Base-by-base conservation (phyloP, 1,284 basidiomycete species). In the Caloboletus inedulis region DNA sequence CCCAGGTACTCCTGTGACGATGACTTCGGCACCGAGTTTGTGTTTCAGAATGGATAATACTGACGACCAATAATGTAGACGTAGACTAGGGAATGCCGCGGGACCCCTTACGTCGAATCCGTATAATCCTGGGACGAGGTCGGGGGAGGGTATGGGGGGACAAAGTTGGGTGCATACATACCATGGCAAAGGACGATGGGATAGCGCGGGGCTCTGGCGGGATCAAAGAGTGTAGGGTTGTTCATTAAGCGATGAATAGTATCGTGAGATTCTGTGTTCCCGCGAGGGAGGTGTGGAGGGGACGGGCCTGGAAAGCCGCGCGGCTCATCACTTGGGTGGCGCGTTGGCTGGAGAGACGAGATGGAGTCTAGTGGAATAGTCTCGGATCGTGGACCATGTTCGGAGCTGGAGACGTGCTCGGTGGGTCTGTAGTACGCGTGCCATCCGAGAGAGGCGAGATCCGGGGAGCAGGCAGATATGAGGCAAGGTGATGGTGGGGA, bases 171-270 rank as follows among this genome's bases (percentile, higher is more conserved):
- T 16, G n/a, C 82, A 19, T 67, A 93, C 94, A 68, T 67, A 93
- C 94, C 94, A 72, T 99, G 96, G 64, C 94, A 98, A 14, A 99
- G 78, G 1, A 97, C 94, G 57, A 99, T 89, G 3, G 94, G 93
- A 69, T 93, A 84, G 13, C 91, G 80, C 1, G 96, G 96, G 7
- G 79, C 79, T 52, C 91, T 79, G 23, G 92, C 62, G 1, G 89
- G 90, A 54, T 91, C 80, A 61, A 81, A 87, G 19, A 95, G 74
- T 1, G 80, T 76, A 8, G 91, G 88, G 60, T 87, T 84, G 49
- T 74, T 74, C 65, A 95, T 82, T 16, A 94, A 77, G 42, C 78
- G 75, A 67, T 91, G 89, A 7, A 95, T 89, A 9, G 72, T 74
- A 60, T 85, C 84, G 30, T 63, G 65, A 16, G 66, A 59, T 21